Evolutionary conservation across 2,329 filamentous ascomycete species (phyloP), one percentile per base, ranked within the genome.

Genomic region (Coniochaeta prunicola): DNA sequence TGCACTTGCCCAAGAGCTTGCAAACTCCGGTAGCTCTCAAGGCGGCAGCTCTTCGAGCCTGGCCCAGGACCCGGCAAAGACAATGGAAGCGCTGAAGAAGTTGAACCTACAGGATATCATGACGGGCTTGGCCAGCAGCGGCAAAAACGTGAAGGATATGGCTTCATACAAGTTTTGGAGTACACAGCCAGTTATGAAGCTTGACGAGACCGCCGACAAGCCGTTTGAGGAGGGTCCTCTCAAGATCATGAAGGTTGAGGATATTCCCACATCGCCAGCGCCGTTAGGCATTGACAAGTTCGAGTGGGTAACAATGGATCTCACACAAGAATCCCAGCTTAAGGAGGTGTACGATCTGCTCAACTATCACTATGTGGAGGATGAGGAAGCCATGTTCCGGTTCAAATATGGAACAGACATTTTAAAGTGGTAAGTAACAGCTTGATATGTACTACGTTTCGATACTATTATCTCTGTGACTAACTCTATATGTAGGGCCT

Each of bases 131-230:
- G 88, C 92, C 17, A 80, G 90, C 8, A 86, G 84, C 62, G 90
- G 89, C 59, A 96, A 94, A 80, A 96, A 96, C 69, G 87, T 86
- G 66, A 97, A 96, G 78, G 92, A 97, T 70, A 96, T 97, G 91
- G 92, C 88, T 7, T 90, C 88, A 60, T 97, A 97, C 81, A 97
- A 96, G 76, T 99, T 99, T 78, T 99, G 94, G 94, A 87, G 91
- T 73, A 99, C 94, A 53, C 94, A 99, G 74, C 94, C 94, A 0
- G 94, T 99, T 60, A 90, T 90, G 56, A 88, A 87, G 69, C 96
- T 97, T 69, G 87, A 83, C 67, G 78, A 87, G 71, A 73, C 79
- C 60, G 66, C 69, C 15, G 75, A 64, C 60, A 76, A 80, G 63
- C 70, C 75, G 38, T 68, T 86, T 55, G 79, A 86, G 63, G 92